Evolutionary conservation across 2,329 filamentous ascomycete species (phyloP), one percentile per base, ranked within the genome.

Genomic region (Xylariaceae sp.): DNA sequence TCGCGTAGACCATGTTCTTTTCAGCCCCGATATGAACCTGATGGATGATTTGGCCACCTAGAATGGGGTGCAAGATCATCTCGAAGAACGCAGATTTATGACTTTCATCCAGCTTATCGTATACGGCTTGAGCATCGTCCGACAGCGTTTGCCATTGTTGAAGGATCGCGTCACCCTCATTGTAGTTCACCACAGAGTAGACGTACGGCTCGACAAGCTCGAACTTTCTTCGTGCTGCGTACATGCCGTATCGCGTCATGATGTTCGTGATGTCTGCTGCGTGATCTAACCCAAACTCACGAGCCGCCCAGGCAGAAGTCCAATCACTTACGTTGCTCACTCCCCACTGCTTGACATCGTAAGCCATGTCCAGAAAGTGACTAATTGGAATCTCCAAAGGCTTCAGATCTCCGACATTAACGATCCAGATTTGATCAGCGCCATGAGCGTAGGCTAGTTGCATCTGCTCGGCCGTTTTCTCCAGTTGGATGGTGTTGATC

Each of bases 331-430:
- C 79, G 47, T 79, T 82, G 40, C 81, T 76, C 45, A 80, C 76
- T n/a, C 77, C 75, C 77, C 81, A 87, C 1, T 72, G 66, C 16
- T 79, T 71, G 18, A 81, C 79, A 63, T 89, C 82, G 65, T 89
- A 89, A 1, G 84, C 86, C 55, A 89, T 75, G 58, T 88, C 85
- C 57, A 89, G 73, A 72, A 85, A 88, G 68, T 88, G 85, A 64
- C 76, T 83, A 65, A 88, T 83, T 16, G 85, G 84, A 13, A 88
- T 76, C 72, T 88, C 83, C 70, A 68, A 72, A 1, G 82, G 81
- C 64, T 87, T 87, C 58, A 87, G 73, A 60, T 87, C 84, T 10
- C 83, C 84, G 4, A 87, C 80, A 58, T 87, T 87, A 58, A 86
- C 79, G 37, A 87, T 77, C 84, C 84, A 87, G 53, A 87, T 83